phyloP scores from a whole-genome alignment of 2,329 filamentous ascomycete species.

The Calonectria crousiana region DNA sequence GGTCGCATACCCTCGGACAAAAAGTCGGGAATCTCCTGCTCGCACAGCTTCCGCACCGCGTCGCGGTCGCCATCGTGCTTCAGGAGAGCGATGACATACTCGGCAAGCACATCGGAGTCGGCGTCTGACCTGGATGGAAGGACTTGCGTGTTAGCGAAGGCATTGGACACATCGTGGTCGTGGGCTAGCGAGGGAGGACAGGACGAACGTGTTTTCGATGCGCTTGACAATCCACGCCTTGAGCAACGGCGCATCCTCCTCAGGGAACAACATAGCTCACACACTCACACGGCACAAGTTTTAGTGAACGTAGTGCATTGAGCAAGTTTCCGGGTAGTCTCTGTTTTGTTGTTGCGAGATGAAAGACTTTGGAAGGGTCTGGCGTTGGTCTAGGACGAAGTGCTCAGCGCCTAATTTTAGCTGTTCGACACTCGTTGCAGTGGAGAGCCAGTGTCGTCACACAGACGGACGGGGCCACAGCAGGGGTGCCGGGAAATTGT shows the following conservation, averaged over 20 bases:
- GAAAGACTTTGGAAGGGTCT: constrained; percentile 16
- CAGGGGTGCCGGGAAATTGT: not conserved
- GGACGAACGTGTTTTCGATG: constrained; percentile 77
- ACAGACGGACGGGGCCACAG: not conserved
- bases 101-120: constrained; percentile 84
- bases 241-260: constrained; percentile 72
- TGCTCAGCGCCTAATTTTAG: constrained; percentile 35
- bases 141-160: constrained; percentile 24
- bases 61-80: constrained; percentile 75
- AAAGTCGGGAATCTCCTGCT: constrained; percentile 81
- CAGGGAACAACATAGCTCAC: constrained; percentile 69
- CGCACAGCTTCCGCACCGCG: constrained; percentile 75
- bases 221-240: constrained; percentile 84
- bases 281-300: not conserved
- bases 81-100: constrained; percentile 85
- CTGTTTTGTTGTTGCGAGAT: not conserved
- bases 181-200: constrained; percentile 20
- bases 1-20: constrained; percentile 68
- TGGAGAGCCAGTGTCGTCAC: constrained; percentile 37
- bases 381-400: constrained; percentile 18
- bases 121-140: constrained; percentile 74
- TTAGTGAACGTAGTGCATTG: constrained; percentile 18
- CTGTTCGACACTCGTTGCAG: constrained; percentile 8
- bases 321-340: not conserved
- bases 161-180: constrained; percentile 17